Base-by-base conservation (phyloP, 306 rosid genomes). In the Coriaria nepalensis region DNA sequence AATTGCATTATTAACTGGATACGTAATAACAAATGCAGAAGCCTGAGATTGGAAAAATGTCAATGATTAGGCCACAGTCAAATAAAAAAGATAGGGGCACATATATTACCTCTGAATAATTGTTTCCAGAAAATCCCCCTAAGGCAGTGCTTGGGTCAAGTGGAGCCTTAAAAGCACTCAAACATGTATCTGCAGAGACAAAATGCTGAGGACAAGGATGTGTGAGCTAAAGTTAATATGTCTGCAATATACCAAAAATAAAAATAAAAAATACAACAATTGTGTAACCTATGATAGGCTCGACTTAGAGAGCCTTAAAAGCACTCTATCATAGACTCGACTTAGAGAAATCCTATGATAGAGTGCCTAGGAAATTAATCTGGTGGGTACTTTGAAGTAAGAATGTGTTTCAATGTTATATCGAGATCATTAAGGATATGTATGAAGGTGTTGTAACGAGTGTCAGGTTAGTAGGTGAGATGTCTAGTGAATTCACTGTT, bases 131-230 rank as follows among this genome's bases (percentile, higher is more conserved):
- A 71, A 76, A 88, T 66, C 96, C 96, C 72, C 96, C 96, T 60
- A 88, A 64, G 49, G 90, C 85, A 36, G 88, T 78, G 71, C 80
- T 74, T 53, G 96, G 96, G 53, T 88, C 96, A 52, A 88, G 96
- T 36, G 96, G 96, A 46, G 80, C 96, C 79, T 83, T 70, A 73
- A 83, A 88, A 56, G 96, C 95, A 64, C 96, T 83, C 73, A 88
- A 70, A 77, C 96, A 88, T 56, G 96, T 83, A 40, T 88, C 96
- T 6, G 95, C 59, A 56, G 96, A 69, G 55, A 83, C 66, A 61
- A 65, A 88, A 68, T 88, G 96, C 96, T 88, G 77, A 71, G 52
- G 61, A 64, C 48, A 13, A 49, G 60, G 62, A 63, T 39, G 51
- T 13, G 15, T n/a, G n/a, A 50, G 63, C 46, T 59, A 49, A 60